Base-by-base conservation (phyloP, 2,329 filamentous ascomycete genomes). In the Esteya vermicola region DNA sequence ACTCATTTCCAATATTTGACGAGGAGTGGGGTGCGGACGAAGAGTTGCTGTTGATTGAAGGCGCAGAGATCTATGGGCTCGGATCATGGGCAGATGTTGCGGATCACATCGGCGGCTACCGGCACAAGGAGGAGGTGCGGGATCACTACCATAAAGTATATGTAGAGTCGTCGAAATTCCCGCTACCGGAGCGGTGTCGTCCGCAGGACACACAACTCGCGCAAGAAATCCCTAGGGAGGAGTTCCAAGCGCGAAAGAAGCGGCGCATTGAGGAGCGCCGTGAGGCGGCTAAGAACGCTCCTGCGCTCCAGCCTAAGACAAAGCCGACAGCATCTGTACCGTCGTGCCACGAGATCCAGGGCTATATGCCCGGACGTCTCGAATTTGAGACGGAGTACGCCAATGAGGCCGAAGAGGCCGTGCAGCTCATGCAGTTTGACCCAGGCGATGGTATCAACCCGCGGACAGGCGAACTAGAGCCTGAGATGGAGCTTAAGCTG, bases 1-100 rank as follows among this genome's bases (percentile, higher is more conserved):
- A 98, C 55, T 95, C 89, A 0, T 93, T 98, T 37, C 91, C 91
- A 1, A 96, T 98, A 43, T 98, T 93, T 53, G 81, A 88, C 49
- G 73, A 76, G 43, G 88, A 94, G 54, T 98, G 91, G 91, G 91
- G 91, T 39, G 91, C 91, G 20, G 91, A 98, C 55, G 91, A 98
- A 57, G 91, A 98, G 59, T 62, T 96, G n/a, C 64, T 96, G 6
- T 64, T 98, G 39, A 63, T 98, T 1, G 91, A 98, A 62, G 91
- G 91, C 19, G 86, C 85, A 10, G 91, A 98, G 59, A 93, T 85
- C 43, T 98, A 98, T 55, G 91, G 91, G 0, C 66, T 98, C 37
- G 91, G 91, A 4, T 96, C 89, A 19, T 98, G 91, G 89, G 85
- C 88, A 30, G 91, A 98, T 54, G 93, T 98, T 46, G 88, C 91